Conservation (phyloP, 148 eudicot genomes). For the Chenopodium album region DNA sequence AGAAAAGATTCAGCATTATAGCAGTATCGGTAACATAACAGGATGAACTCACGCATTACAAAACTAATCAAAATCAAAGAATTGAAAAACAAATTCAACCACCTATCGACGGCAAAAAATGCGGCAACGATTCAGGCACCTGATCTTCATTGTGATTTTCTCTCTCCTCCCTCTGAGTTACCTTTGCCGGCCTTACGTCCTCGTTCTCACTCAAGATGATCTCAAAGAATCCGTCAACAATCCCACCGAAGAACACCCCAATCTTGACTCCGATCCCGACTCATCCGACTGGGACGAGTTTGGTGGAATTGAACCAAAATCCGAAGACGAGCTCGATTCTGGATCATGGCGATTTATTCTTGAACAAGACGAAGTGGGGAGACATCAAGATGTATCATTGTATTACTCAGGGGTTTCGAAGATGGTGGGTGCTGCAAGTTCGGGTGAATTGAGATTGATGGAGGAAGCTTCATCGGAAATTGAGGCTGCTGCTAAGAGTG, state of each 20-base stretch:
- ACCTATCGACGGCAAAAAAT: constrained; percentile 3
- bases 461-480: constrained; percentile 66
- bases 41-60: too few species aligned
- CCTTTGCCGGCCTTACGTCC: constrained; percentile 59
- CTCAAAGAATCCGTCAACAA: constrained; percentile 43
- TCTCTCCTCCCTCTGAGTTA: constrained; percentile 35
- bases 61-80: neutral
- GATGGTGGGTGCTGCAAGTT: constrained; percentile 48
- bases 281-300: constrained; percentile 66
- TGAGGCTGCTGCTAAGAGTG: constrained; percentile 56
- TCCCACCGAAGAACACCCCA: constrained; percentile 23
- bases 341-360: constrained; percentile 77
- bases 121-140: constrained; percentile 19
- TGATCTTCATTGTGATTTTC: constrained; percentile 19
- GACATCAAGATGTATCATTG: constrained; percentile 18
- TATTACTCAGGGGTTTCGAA: constrained; percentile 55
- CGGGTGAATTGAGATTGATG: constrained; percentile 52
- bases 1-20: too few species aligned
- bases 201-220: constrained; percentile 83
- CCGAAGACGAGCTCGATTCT: constrained; percentile 69
- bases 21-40: too few species aligned
- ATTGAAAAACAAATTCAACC: neutral
- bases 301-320: constrained; percentile 48
- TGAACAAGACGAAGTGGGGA: constrained; percentile 32
- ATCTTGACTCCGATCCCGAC: constrained; percentile 29